Base-by-base conservation (phyloP, 306 rosid species). In the Rubus idaeus region DNA sequence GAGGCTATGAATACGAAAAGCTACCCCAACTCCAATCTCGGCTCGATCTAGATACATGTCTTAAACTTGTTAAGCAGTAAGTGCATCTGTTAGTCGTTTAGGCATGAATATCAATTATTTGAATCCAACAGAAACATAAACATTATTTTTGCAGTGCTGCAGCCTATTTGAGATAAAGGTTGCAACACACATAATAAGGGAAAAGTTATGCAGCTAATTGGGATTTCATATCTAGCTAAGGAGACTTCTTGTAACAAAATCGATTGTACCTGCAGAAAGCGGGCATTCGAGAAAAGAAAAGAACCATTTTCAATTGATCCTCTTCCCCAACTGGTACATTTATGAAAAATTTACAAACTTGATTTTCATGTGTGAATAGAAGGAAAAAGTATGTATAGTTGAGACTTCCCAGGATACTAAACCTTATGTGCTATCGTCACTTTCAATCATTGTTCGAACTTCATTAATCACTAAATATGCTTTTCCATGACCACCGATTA, bases 371-470 rank as follows among this genome's bases (percentile, higher is more conserved):
- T 13, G 49, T 62, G 58, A 71, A 46, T 8, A 23, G n/a, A 47
- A 63, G 17, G 52, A 56, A 70, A 71, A 16, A 67, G 75, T 5
- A 64, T 20, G 61, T 44, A 55, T 11, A 30, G 35, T 0, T 26
- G 61, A 70, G 23, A 10, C 65, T 74, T 45, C 50, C 44, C 52
- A 55, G 14, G 42, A 47, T 67, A 67, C 70, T 57, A 71, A 56
- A 79, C 75, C 77, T 78, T 78, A 89, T 56, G 44, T 5, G 50
- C 71, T 63, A 73, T 71, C 37, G 72, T 81, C 92, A 39, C 80
- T 83, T 71, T 88, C 96, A 66, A 91, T 89, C 96, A 94, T 94
- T 79, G 84, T 87, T 12, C 81, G 85, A 66, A 94, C 85, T 79
- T 94, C 98, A 61, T 81, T 89, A 50, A 90, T 67, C 11, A 91